Evolutionary conservation across 768 basidiomycete species (phyloP).

Genomic region (Omphalotus guepiniiformis): DNA sequence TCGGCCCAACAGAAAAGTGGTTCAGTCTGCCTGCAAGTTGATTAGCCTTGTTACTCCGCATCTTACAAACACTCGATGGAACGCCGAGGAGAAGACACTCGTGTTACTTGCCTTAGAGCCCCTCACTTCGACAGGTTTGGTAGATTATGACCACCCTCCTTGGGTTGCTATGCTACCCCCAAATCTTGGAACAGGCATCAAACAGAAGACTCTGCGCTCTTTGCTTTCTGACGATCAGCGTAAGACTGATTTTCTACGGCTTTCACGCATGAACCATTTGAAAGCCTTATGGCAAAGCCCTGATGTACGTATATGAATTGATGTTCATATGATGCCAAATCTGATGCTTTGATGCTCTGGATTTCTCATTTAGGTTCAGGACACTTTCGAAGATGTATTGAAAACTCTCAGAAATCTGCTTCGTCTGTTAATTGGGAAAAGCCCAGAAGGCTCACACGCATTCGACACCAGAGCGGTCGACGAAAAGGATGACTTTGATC

Average conservation of each 20-base stretch:
- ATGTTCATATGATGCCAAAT: no score
- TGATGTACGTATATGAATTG: conserved; percentile 47
- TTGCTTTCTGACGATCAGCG: conserved; percentile 20
- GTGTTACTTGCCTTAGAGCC: conserved; percentile 67
- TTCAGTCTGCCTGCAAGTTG: conserved; percentile 58
- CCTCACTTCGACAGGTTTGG: conserved; percentile 41
- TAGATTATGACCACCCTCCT: conserved; percentile 21
- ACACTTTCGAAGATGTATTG: conserved; percentile 28
- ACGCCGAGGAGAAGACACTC: conserved; percentile 54
- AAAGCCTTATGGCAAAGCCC: conserved; percentile 60
- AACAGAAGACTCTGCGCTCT: conserved; percentile 43
- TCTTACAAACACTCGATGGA: conserved; percentile 48
- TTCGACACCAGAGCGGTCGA: conserved; percentile 28
- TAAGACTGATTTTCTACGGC: conserved; percentile 9
- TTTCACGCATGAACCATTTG: conserved; percentile 41
- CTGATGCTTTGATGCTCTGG: no score
- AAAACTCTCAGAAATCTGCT: conserved; percentile 38
- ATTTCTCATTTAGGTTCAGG: conserved; percentile 45
- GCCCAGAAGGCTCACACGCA: conserved; percentile 14
- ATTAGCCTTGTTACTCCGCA: conserved; percentile 33
- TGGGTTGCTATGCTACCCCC: conserved; percentile 46
- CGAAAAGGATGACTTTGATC: conserved; percentile 56
- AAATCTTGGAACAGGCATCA: conserved; percentile 55
- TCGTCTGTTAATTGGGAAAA: conserved; percentile 28
- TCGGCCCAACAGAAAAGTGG: conserved; percentile 51